Conservation (phyloP, 306 rosid species). For the Prunus padus region DNA sequence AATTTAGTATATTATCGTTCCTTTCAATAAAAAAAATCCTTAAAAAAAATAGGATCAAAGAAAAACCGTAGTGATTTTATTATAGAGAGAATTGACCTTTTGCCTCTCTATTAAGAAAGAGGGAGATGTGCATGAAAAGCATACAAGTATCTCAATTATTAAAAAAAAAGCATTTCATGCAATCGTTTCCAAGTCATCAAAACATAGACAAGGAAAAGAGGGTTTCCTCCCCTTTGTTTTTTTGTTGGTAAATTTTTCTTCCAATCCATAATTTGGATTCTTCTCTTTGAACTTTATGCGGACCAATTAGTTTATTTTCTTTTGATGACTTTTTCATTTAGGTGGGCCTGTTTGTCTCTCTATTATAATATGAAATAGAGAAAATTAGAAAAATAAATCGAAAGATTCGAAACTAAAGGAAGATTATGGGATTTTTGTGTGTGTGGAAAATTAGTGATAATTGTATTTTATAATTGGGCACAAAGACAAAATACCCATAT, state of each 20-base stretch:
- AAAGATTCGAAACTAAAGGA: too few species aligned
- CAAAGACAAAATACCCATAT: too few species aligned
- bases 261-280: neutral
- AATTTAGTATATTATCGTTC: too few species aligned
- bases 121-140: constrained; percentile 18
- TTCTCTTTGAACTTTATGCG: neutral
- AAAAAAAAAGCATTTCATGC: constrained; percentile 6
- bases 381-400: neutral
- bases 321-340: neutral
- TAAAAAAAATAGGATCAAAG: too few species aligned
- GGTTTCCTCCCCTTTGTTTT: neutral
- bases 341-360: neutral
- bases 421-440: too few species aligned
- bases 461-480: too few species aligned
- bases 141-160: constrained; percentile 13
- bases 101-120: neutral
- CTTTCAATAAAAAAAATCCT: too few species aligned
- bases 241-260: neutral
- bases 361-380: neutral
- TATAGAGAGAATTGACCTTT: too few species aligned
- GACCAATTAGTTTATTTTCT: neutral
- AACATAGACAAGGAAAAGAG: neutral
- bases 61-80: too few species aligned
- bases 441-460: too few species aligned
- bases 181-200: constrained; percentile 24